Conservation (phyloP, 805 yeast genomes). For the Wickerhamiella australiensis region DNA sequence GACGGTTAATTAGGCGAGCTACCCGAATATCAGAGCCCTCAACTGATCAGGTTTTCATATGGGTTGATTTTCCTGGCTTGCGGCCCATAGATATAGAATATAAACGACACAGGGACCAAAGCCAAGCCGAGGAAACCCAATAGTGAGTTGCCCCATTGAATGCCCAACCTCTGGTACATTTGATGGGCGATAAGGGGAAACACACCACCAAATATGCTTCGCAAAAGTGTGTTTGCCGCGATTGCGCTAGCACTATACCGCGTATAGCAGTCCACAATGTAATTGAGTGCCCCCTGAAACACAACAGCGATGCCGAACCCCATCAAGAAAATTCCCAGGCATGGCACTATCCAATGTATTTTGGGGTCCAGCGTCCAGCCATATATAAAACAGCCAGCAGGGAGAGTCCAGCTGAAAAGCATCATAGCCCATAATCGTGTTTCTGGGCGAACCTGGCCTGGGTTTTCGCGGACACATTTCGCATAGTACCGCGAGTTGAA, state of each 20-base stretch:
- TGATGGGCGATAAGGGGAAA: slow-evolving; percentile 55
- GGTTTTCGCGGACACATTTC: not conserved
- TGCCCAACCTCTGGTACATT: slow-evolving; percentile 38
- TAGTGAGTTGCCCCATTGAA: slow-evolving; percentile 46
- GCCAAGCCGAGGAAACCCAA: slow-evolving; percentile 37
- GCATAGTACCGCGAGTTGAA: slow-evolving; percentile 24
- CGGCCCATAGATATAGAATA: slow-evolving; percentile 40
- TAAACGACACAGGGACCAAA: slow-evolving; percentile 40
- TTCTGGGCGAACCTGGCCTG: slow-evolving; percentile 34
- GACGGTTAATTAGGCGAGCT: no score
- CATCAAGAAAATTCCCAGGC: slow-evolving; percentile 41
- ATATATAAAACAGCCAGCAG: slow-evolving; percentile 45
- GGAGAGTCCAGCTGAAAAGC: slow-evolving; percentile 36
- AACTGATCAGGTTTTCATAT: slow-evolving; percentile 12
- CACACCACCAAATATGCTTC: slow-evolving; percentile 46
- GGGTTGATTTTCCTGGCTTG: slow-evolving; percentile 18
- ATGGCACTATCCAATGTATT: slow-evolving; percentile 44
- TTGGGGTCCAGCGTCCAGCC: slow-evolving; percentile 46
- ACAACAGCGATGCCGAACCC: slow-evolving; percentile 44
- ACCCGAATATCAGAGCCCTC: not conserved
- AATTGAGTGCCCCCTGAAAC: slow-evolving; percentile 52
- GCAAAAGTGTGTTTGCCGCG: slow-evolving; percentile 48
- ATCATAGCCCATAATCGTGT: slow-evolving; percentile 46
- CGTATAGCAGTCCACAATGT: slow-evolving; percentile 50
- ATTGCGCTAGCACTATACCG: slow-evolving; percentile 51